Conservation (phyloP, 1,284 basidiomycete species). For the Trichosporon sp. region DNA sequence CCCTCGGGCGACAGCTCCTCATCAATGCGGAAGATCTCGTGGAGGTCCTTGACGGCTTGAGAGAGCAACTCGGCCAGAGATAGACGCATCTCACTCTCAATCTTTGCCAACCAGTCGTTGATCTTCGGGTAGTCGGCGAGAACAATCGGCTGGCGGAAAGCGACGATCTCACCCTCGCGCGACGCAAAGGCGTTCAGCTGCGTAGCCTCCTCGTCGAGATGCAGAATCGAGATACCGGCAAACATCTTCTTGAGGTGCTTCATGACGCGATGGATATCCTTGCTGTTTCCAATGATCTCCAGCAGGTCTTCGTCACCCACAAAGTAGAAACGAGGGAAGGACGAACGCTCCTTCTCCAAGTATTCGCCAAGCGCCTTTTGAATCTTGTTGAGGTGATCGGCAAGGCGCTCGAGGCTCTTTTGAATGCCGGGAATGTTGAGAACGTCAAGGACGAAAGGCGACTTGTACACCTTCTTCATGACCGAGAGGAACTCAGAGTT, state of each 20-base stretch:
- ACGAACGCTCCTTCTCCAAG: constrained; percentile 90
- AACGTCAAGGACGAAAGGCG: constrained; percentile 93
- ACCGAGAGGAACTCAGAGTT: constrained; percentile 96
- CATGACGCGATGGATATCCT: constrained; percentile 94
- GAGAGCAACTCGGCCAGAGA: constrained; percentile 61
- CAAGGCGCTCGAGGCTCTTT: constrained; percentile 93
- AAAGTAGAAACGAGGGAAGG: constrained; percentile 99
- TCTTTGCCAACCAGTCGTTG: constrained; percentile 93
- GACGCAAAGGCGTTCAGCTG: constrained; percentile 74
- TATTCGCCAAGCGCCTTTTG: constrained; percentile 99
- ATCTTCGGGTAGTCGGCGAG: constrained; percentile 94
- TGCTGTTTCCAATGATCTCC: constrained; percentile 99
- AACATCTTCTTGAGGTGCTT: constrained; percentile 99
- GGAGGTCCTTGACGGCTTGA: constrained; percentile 52
- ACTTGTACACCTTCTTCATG: constrained; percentile 99
- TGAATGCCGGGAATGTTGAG: constrained; percentile 94
- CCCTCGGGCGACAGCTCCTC: constrained; percentile 53
- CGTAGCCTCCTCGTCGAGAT: constrained; percentile 80
- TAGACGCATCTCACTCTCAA: constrained; percentile 91
- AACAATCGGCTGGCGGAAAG: constrained; percentile 73
- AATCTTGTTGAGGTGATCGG: constrained; percentile 94
- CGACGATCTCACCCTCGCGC: constrained; percentile 87
- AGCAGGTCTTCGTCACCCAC: constrained; percentile 98
- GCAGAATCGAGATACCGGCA: constrained; percentile 86
- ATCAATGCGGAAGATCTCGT: constrained; percentile 61